These are phyloP conservation scores for Dalbergia cultrata DNA, from an alignment of 306 rosid species.

Conservation along the genomic window DNA sequence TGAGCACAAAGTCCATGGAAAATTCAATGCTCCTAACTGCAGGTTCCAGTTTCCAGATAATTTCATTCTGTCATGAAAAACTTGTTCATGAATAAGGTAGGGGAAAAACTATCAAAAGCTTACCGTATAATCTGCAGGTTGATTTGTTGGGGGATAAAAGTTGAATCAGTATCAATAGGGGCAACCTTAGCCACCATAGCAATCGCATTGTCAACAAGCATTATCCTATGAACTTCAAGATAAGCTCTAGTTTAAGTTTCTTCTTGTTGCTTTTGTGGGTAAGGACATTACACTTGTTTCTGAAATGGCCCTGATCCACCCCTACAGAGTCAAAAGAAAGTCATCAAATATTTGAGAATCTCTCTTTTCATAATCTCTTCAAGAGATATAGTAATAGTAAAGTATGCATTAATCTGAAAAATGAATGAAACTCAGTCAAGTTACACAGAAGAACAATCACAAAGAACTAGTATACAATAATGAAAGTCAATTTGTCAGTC, in stretches of 20 bases:
- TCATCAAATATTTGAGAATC: neutral
- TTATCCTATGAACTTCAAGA: conserved; percentile 54
- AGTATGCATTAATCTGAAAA: conserved; percentile 23
- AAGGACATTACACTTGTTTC: too few species aligned
- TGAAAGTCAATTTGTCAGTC: conserved; percentile 18
- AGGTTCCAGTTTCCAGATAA: neutral
- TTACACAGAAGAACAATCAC: neutral
- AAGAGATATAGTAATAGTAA: neutral
- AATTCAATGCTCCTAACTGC: neutral
- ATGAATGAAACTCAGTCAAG: conserved; percentile 16
- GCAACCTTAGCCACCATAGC: conserved; percentile 62
- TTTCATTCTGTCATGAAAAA: neutral
- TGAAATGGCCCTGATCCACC: too few species aligned
- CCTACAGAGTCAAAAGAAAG: too few species aligned
- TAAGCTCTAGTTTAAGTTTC: conserved; percentile 23
- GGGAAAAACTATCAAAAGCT: conserved; percentile 24
- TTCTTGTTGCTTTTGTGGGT: neutral
- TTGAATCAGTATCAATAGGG: conserved; percentile 63
- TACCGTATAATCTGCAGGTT: conserved; percentile 56
- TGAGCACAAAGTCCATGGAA: neutral
- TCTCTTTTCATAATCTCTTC: conserved; percentile 10
- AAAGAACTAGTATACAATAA: conserved; percentile 17
- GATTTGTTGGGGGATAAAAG: conserved; percentile 56
- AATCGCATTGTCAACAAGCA: conserved; percentile 66
- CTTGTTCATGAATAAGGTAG: conserved; percentile 6